Evolutionary conservation across 495 filamentous ascomycete species (phyloP).

Genomic region (Bryoglossum gracile): DNA sequence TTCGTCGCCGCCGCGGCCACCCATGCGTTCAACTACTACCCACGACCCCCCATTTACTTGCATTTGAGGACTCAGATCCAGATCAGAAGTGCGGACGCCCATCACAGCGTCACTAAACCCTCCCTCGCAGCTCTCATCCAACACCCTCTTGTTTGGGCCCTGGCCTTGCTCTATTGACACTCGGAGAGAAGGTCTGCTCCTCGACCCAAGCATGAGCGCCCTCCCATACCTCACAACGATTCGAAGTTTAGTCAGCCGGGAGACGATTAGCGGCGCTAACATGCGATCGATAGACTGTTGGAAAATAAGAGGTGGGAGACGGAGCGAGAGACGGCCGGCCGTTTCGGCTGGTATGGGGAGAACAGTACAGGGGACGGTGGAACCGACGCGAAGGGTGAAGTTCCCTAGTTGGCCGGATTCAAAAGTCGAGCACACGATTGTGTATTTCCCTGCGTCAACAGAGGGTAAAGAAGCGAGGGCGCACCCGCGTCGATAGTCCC

Average conservation of each 20-base stretch:
- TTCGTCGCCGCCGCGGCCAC: conserved; percentile 41
- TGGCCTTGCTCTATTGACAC: conserved; percentile 61
- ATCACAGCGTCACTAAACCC: conserved; percentile 60
- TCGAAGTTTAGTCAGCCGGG: conserved; percentile 51
- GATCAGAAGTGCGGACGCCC: conserved; percentile 62
- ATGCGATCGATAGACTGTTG: conserved; percentile 43
- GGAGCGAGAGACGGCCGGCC: conserved; percentile 57
- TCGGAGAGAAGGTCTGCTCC: conserved; percentile 43
- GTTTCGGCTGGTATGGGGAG: conserved; percentile 53
- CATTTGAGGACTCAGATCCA: conserved; percentile 57
- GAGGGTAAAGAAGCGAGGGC: conserved; percentile 54
- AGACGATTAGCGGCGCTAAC: conserved; percentile 41
- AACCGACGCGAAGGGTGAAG: conserved; percentile 68
- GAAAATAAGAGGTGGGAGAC: conserved; percentile 44
- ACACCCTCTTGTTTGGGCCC: conserved; percentile 53
- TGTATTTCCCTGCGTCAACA: conserved; percentile 67
- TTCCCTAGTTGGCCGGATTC: conserved; percentile 64
- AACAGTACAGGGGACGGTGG: conserved; percentile 46
- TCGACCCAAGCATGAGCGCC: background rate
- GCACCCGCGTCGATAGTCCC: conserved; percentile 76
- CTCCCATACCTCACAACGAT: conserved; percentile 33
- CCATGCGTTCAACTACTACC: conserved; percentile 73
- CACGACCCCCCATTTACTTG: conserved; percentile 49
- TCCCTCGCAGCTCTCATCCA: conserved; percentile 51
- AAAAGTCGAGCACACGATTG: conserved; percentile 81